Evolutionary conservation across 257 asterid genomes (phyloP), one percentile per base, ranked within the genome.

Genomic region (Leonotis leonurus): DNA sequence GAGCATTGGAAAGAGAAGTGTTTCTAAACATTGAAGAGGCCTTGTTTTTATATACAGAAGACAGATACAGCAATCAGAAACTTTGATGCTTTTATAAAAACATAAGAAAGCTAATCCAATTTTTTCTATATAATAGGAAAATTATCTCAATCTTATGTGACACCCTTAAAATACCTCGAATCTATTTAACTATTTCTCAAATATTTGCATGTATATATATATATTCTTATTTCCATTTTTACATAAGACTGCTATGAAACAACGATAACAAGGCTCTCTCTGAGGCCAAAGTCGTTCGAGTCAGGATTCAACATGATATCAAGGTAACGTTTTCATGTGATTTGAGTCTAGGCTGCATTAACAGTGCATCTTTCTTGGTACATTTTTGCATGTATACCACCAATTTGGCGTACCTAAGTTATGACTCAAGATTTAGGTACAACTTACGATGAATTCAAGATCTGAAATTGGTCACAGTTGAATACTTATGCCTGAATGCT

Each of bases 31-130:
- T 36, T 6, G 3, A 44, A 41, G 8, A 32, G 21, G 41, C 32
- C 36, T 21, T 27, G n/a, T n/a, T n/a, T 32, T 29, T 27, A 25
- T 48, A 12, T 27, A 62, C 72, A 75, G 80, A 56, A 55, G 50
- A 44, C 25, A 13, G 65, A 62, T 24, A 41, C 25, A 39, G 60
- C 6, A 25, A 56, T 14, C 68, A 30, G 44, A 30, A 30, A 56
- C 61, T 71, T 40, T 51, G 21, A 32, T 55, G 48, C 64, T 41
- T 17, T 44, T 30, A 37, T 67, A 69, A 51, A 68, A 39, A 18
- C 29, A 40, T 21, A 62, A 24, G 70, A 43, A 21, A 56, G 29
- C n/a, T n/a, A n/a, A n/a, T n/a, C n/a, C n/a, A n/a, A n/a, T n/a
- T n/a, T n/a, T n/a, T n/a, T n/a, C n/a, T n/a, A n/a, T n/a, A n/a